Conservation (phyloP, 2,329 filamentous ascomycete species). For the Penicillium hesseltinei region DNA sequence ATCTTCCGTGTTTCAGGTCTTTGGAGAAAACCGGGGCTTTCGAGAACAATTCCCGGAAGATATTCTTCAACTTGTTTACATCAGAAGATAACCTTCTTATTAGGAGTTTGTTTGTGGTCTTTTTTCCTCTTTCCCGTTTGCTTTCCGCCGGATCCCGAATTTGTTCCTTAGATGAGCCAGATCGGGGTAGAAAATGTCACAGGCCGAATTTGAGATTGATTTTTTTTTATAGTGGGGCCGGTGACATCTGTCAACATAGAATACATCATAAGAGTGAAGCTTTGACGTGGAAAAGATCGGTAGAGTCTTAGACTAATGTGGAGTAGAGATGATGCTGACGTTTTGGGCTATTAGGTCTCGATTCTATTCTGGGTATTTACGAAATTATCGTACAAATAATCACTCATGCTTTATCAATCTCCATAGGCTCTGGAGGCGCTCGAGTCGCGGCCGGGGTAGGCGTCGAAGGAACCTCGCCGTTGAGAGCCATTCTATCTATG, state of each 20-base stretch:
- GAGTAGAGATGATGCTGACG: constrained; percentile 7
- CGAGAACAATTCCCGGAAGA: not conserved
- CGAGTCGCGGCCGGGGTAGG: constrained; percentile 3
- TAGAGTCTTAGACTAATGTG: constrained; percentile 1
- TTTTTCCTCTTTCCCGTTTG: not conserved
- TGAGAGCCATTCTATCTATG: not conserved
- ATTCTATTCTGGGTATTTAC: constrained; percentile 15
- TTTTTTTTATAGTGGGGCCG: not conserved
- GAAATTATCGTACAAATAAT: constrained; percentile 5
- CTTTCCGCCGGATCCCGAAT: constrained; percentile 1
- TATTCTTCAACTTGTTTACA: not conserved
- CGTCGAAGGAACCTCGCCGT: not conserved
- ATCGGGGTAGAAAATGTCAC: not conserved
- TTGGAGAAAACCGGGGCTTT: constrained; percentile 10
- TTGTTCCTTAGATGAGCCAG: constrained; percentile 4
- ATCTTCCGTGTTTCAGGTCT: constrained; percentile 20
- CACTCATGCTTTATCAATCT: constrained; percentile 12
- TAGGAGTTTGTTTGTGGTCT: constrained; percentile 2
- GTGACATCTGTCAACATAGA: constrained; percentile 6
- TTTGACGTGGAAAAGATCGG: not conserved
- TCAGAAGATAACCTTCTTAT: not conserved
- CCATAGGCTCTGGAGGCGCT: constrained; percentile 15
- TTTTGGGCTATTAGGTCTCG: constrained; percentile 2
- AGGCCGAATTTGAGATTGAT: not conserved
- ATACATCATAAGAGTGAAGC: not conserved